These are phyloP conservation scores for Metrosideros polymorpha DNA, from an alignment of 441 rosid genomes.

Conservation along the genomic window DNA sequence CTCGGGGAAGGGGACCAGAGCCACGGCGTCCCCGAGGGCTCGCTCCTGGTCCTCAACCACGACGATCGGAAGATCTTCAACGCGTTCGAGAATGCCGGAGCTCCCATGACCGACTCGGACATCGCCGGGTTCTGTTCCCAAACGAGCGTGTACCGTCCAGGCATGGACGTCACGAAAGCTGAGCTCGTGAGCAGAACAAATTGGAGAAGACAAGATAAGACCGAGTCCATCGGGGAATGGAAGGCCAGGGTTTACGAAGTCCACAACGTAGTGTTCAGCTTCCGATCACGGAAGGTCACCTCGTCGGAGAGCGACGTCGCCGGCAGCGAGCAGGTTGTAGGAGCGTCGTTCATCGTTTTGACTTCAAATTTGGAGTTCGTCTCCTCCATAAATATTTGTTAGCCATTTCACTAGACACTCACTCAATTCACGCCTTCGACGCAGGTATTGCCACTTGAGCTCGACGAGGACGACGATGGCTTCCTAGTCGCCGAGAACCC, in stretches of 20 bases:
- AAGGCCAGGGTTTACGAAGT: slow-evolving; percentile 73
- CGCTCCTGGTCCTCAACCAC: slow-evolving; percentile 64
- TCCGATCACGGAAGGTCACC: slow-evolving; percentile 57
- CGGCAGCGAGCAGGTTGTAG: slow-evolving; percentile 49
- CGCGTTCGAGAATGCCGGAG: slow-evolving; percentile 72
- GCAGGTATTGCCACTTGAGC: slow-evolving; percentile 60
- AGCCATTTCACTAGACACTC: neutral
- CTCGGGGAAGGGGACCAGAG: slow-evolving; percentile 66
- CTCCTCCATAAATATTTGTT: neutral
- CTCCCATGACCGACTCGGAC: slow-evolving; percentile 63
- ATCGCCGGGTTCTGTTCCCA: slow-evolving; percentile 49
- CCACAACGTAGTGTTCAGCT: slow-evolving; percentile 71
- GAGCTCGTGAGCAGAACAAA: slow-evolving; percentile 60
- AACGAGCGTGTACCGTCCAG: slow-evolving; percentile 71
- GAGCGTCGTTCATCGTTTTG: neutral
- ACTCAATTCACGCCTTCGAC: neutral
- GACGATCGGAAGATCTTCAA: slow-evolving; percentile 54
- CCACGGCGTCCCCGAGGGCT: slow-evolving; percentile 48
- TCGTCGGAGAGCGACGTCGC: slow-evolving; percentile 42
- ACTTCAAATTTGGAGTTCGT: neutral
- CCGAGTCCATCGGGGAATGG: slow-evolving; percentile 74
- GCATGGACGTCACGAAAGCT: slow-evolving; percentile 86
- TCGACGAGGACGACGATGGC: slow-evolving; percentile 94
- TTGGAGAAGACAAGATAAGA: slow-evolving; percentile 81
- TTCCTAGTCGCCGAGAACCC: slow-evolving; percentile 90